Base-by-base conservation (phyloP, 2,329 filamentous ascomycete genomes). In the Ophiostoma montium region DNA sequence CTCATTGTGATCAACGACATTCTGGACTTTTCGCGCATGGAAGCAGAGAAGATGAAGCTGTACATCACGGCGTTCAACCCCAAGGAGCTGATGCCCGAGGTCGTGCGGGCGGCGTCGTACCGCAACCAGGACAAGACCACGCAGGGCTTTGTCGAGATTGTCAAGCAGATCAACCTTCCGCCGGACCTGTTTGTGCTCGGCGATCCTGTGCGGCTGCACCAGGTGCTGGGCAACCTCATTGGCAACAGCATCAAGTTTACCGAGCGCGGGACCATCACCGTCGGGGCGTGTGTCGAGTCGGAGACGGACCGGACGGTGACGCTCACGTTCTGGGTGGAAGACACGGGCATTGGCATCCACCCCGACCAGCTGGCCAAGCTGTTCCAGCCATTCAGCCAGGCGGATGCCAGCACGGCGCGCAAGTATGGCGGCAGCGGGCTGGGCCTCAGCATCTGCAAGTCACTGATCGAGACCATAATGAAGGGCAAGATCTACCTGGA, bases 1-100 rank as follows among this genome's bases (percentile, higher is more conserved):
- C 70, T 95, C 23, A 92, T 88, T 0, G 86, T 95, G 44, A 95
- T 95, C 67, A 95, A 95, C 60, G 90, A 96, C 60, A 95, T 95
- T 48, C 71, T 95, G 5, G 90, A 96, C 64, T 94, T 95, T 61
- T 95, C 88, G 27, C 94, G 94, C 64, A 87, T 92, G 68, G 87
- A 94, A 62, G 86, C 84, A 3, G 86, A 89, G 57, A 83, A 87
- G 62, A 81, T 94, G 69, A 87, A 92, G 61, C 75, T 89, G 1
- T 86, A 86, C 60, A 74, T 81, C 52, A 80, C 80, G 49, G 76
- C 77, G 8, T 82, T 82, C 64, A 82, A 80, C 55, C 76, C 79
- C 0, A 72, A 76, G 56, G 78, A 81, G 59, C 80, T 82, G 74
- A 72, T 83, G 35, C 71, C 75, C 4, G 79, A 82, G 59, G 78